Evolutionary conservation across 345 rosid genomes (phyloP), one percentile per base, ranked within the genome.

Genomic region (Brassica nigra): DNA sequence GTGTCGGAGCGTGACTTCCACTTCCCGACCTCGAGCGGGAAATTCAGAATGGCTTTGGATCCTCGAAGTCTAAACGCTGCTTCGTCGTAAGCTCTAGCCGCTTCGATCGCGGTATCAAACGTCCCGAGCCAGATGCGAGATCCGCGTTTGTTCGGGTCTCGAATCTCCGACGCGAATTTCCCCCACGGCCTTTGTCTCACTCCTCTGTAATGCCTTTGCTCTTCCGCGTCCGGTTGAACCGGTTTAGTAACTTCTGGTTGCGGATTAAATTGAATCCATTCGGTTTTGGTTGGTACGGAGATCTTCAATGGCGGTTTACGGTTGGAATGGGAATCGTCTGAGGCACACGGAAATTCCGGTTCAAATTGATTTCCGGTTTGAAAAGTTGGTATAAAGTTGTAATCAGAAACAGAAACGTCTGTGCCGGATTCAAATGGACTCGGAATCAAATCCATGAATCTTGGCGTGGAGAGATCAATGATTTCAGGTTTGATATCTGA

Each of bases 111-210:
- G 0, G 89, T 84, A 42, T 91, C 90, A 62, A 86, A 94, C 7
- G 98, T 94, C 58, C 98, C 98, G 0, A 94, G 90, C 98, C 98
- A 94, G 54, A 91, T 44, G 0, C 98, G 88, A 2, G 93, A 70
- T 23, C 98, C 92, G 68, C 82, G 90, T 81, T 86, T 79, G 68
- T 67, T 89, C 15, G 98, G 98, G 58, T 94, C 98, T 2, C 98
- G 87, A 74, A 94, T 94, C 90, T 94, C 98, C 18, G 98, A 97
- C 1, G 98, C 98, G 81, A 83, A 94, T 83, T 91, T 94, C 0
- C 98, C 98, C 98, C 98, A 94, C 8, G 98, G 97, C 81, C 98
- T 83, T 67, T 76, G 87, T 65, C 98, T 84, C 37, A 94, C 97
- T 15, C 98, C 98, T 83, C 98, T 88, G 86, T 90, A 92, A 70